Conservation (phyloP, 495 filamentous ascomycete species). For the Hypoxylon cercidicola region DNA sequence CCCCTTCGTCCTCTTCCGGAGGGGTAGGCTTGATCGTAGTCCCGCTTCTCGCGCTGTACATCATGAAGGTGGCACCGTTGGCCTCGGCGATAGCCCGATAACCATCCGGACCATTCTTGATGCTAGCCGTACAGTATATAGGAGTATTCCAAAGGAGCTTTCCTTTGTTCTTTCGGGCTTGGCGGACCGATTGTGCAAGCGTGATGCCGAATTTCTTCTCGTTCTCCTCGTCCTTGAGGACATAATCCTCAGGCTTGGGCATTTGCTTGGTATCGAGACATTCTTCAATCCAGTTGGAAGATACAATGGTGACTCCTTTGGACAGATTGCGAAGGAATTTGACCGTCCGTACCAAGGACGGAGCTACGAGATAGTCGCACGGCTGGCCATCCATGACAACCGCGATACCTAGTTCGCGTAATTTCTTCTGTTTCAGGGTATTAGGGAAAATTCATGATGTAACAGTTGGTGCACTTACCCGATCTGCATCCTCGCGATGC, state of each 20-base stretch:
- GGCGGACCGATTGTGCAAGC: slow-evolving; percentile 69
- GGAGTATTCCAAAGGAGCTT: slow-evolving; percentile 75
- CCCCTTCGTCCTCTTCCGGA: slow-evolving; percentile 66
- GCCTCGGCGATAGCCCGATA: slow-evolving; percentile 85
- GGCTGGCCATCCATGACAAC: slow-evolving; percentile 76
- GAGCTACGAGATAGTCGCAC: slow-evolving; percentile 89
- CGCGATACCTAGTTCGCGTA: slow-evolving; percentile 85
- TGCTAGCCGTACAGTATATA: slow-evolving; percentile 81
- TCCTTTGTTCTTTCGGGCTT: slow-evolving; percentile 79
- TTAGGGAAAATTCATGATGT: slow-evolving; percentile 37
- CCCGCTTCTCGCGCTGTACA: slow-evolving; percentile 79
- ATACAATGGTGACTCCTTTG: slow-evolving; percentile 76
- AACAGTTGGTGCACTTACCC: slow-evolving; percentile 64
- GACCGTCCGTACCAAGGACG: slow-evolving; percentile 82
- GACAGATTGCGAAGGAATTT: slow-evolving; percentile 93
- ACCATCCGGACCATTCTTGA: slow-evolving; percentile 82
- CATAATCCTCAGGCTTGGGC: slow-evolving; percentile 68
- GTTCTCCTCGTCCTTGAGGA: slow-evolving; percentile 73
- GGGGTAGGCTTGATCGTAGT: slow-evolving; percentile 65
- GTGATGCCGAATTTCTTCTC: slow-evolving; percentile 76
- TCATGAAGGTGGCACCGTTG: slow-evolving; percentile 83
- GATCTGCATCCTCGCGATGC: slow-evolving; percentile 78
- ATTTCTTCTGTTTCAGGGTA: slow-evolving; percentile 68
- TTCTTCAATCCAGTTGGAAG: slow-evolving; percentile 78
- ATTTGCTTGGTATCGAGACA: slow-evolving; percentile 69